A percentile compares a stretch with the other conserved stretches of the same genome.
Evolutionary conservation across 768 basidiomycete species (phyloP).

Genomic region (Boletus speciosus): DNA sequence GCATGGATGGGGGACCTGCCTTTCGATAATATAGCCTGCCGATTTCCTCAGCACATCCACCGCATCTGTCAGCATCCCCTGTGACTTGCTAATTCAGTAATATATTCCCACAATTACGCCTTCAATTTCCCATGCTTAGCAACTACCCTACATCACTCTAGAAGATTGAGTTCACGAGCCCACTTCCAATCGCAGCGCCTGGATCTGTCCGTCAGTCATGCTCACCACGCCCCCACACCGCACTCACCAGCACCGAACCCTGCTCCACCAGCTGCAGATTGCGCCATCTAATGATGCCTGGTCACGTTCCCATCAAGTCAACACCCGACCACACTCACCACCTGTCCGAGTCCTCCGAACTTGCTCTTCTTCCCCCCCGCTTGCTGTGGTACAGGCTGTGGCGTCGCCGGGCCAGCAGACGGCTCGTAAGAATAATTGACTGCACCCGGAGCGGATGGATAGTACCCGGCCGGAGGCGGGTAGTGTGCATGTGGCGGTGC

Average conservation of each 20-base stretch:
- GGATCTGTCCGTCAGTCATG: background rate
- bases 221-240: accelerated
- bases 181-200: constrained; percentile 46
- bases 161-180: constrained; percentile 47
- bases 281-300: constrained; percentile 23
- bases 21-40: constrained; percentile 25
- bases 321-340: constrained; percentile 24
- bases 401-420: constrained; percentile 37
- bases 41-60: constrained; percentile 25
- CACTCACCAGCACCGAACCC: constrained; percentile 47
- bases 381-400: constrained; percentile 34
- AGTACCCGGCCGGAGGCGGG: constrained; percentile 15
- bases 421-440: constrained; percentile 13
- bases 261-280: constrained; percentile 38
- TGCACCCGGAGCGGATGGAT: constrained; percentile 9
- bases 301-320: background rate
- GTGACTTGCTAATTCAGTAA: constrained; percentile 18
- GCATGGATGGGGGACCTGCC: constrained; percentile 27
- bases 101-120: constrained; percentile 19
- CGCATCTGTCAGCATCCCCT: constrained; percentile 33
- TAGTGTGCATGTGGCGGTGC: constrained; percentile 16
- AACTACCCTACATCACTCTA: constrained; percentile 24
- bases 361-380: constrained; percentile 34
- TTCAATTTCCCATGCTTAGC: constrained; percentile 18
- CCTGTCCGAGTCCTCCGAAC: constrained; percentile 39